Percentiles rank a stretch among this genome's conserved stretches.
Evolutionary conservation across 2,329 filamentous ascomycete genomes (phyloP).

Genomic region (Trichocomaceae sp.): DNA sequence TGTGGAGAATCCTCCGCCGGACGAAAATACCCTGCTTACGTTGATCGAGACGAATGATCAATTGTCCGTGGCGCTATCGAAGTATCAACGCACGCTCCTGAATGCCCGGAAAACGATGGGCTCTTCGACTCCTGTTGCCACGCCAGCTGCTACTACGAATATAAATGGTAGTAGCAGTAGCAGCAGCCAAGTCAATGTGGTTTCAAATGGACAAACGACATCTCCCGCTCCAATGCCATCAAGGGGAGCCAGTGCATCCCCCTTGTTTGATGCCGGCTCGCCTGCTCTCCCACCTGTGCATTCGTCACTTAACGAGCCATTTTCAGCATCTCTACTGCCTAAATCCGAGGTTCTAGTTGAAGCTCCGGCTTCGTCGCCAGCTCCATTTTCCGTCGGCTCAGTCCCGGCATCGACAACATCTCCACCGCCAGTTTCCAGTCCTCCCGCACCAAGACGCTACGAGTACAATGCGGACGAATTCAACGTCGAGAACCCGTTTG

Average conservation of each 20-base stretch:
- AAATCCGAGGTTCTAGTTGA: not conserved
- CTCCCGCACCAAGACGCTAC: constrained; percentile 14
- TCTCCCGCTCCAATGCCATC: not conserved
- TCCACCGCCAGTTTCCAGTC: not conserved
- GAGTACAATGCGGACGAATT: constrained; percentile 36
- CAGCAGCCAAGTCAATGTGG: not conserved
- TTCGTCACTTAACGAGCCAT: constrained; percentile 1
- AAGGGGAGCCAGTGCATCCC: not conserved
- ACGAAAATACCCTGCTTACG: constrained; percentile 88
- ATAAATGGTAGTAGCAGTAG: not conserved
- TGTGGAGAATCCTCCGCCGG: constrained; percentile 68
- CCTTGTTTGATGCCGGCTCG: not conserved
- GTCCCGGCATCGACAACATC: no score
- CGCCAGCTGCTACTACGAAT: not conserved
- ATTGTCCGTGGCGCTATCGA: constrained; percentile 70
- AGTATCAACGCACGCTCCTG: constrained; percentile 73
- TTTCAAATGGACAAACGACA: not conserved
- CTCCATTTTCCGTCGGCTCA: no score
- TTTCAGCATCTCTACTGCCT: constrained; percentile 12
- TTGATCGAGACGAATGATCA: constrained; percentile 94
- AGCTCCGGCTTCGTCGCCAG: not conserved
- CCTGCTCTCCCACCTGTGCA: not conserved
- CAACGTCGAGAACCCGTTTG: constrained; percentile 38
- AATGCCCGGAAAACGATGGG: constrained; percentile 44
- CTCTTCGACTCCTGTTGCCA: not conserved